Evolutionary conservation across 2,329 filamentous ascomycete genomes (phyloP).

Genomic region (Clarireedia monteithiana): DNA sequence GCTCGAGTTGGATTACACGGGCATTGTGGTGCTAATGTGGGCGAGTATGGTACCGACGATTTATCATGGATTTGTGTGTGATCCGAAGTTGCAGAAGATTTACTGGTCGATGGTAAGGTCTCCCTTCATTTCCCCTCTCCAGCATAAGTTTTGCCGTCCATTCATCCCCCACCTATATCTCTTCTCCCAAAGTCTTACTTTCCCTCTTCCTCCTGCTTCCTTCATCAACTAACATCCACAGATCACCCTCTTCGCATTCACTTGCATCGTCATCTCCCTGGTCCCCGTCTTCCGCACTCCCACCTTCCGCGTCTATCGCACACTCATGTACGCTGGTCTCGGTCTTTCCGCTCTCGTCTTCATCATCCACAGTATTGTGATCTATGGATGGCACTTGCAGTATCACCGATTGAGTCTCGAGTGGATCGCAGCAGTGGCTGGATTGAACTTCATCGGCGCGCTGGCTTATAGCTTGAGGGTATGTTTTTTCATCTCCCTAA

Average conservation of each 20-base stretch:
- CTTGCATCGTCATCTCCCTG: slow-evolving; percentile 29
- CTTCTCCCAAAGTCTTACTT: neutral
- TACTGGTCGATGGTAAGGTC: slow-evolving; percentile 33
- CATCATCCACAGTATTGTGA: slow-evolving; percentile 20
- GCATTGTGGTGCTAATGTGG: slow-evolving; percentile 33
- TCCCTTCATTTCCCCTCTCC: slow-evolving; percentile 5
- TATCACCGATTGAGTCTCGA: slow-evolving; percentile 16
- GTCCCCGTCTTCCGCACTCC: slow-evolving; percentile 15
- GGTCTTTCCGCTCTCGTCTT: slow-evolving; percentile 23
- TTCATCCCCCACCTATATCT: no score
- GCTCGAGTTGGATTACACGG: slow-evolving; percentile 33
- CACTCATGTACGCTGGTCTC: slow-evolving; percentile 19
- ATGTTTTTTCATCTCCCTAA: neutral
- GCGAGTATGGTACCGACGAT: slow-evolving; percentile 34
- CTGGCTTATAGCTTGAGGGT: slow-evolving; percentile 11
- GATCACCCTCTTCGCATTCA: slow-evolving; percentile 30
- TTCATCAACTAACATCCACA: slow-evolving; percentile 6
- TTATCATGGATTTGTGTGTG: slow-evolving; percentile 36
- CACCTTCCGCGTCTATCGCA: slow-evolving; percentile 16
- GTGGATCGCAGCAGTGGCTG: slow-evolving; percentile 10
- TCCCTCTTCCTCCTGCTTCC: slow-evolving; percentile 16
- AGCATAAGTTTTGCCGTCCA: no score
- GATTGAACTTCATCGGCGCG: slow-evolving; percentile 15
- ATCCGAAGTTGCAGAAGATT: slow-evolving; percentile 25
- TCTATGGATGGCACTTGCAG: slow-evolving; percentile 16